These are phyloP conservation scores for Saccharomycopsis schoenii DNA, from an alignment of 805 yeast species.

Conservation along the genomic window DNA sequence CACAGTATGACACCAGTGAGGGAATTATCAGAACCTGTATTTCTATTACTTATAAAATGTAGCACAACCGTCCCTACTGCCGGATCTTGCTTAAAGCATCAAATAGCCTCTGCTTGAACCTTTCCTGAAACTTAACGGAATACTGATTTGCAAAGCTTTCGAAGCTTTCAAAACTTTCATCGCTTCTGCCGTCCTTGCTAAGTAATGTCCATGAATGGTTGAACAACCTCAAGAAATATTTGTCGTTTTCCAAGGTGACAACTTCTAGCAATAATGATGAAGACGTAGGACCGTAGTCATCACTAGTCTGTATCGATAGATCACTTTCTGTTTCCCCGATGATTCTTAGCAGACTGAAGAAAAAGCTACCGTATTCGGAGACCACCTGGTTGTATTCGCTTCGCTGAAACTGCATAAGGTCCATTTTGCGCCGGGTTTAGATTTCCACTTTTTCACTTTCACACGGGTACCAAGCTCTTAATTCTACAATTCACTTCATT, in stretches of 20 bases:
- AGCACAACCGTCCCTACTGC: too few relatives aligned
- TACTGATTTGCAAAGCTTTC: neutral
- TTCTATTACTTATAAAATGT: too few relatives aligned
- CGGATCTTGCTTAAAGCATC: neutral
- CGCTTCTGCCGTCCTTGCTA: neutral
- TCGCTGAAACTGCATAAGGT: neutral
- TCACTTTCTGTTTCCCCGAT: too few relatives aligned
- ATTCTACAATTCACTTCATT: too few relatives aligned
- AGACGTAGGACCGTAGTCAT: too few relatives aligned
- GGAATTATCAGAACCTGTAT: too few relatives aligned
- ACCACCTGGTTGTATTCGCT: neutral
- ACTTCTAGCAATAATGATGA: neutral
- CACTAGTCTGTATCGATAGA: too few relatives aligned
- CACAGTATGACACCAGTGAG: too few relatives aligned
- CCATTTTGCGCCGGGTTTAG: neutral
- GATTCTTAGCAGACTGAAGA: neutral
- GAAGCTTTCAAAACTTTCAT: neutral
- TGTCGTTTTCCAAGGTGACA: neutral
- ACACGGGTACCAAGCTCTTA: too few relatives aligned
- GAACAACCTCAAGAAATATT: neutral
- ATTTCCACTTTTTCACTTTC: too few relatives aligned
- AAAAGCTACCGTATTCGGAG: neutral
- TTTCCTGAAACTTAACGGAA: neutral
- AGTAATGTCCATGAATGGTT: neutral
- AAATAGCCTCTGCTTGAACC: neutral